Evolutionary conservation across 192 early-diverging fungal genomes (phyloP).

Genomic region (Gamsiella multidivaricata): DNA sequence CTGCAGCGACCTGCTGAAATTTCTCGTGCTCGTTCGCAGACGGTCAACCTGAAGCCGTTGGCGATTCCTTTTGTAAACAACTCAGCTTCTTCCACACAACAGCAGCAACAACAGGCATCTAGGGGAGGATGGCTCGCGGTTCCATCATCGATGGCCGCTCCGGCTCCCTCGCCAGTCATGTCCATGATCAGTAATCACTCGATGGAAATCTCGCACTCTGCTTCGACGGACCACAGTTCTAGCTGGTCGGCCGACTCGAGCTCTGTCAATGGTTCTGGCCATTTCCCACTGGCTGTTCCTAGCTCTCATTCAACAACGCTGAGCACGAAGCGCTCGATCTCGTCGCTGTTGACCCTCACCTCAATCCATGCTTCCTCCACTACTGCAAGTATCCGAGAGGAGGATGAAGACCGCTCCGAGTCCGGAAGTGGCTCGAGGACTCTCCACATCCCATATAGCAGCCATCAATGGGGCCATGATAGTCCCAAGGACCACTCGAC

Average conservation of each 20-base stretch:
- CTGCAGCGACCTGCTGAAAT: constrained; percentile 32
- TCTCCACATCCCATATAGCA: neutral
- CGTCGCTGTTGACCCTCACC: constrained; percentile 30
- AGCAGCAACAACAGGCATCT: constrained; percentile 10
- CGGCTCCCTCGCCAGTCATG: constrained; percentile 17
- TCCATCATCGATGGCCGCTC: constrained; percentile 8
- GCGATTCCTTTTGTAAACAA: constrained; percentile 11
- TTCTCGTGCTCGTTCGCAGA: constrained; percentile 31
- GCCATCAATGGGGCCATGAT: neutral
- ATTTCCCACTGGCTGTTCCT: constrained; percentile 3
- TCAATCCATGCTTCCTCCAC: constrained; percentile 7
- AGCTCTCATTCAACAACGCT: constrained; percentile 5
- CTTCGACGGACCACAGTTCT: constrained; percentile 29
- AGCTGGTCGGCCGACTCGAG: constrained; percentile 25
- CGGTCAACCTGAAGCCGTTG: constrained; percentile 27
- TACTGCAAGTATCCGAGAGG: constrained; percentile 21
- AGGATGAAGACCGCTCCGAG: constrained; percentile 19
- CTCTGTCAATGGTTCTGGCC: constrained; percentile 23
- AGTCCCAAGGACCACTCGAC: neutral
- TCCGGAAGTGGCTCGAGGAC: neutral
- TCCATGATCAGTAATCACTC: constrained; percentile 30
- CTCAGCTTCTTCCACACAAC: neutral
- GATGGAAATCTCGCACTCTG: constrained; percentile 44
- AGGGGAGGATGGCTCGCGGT: constrained; percentile 38
- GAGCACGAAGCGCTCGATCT: constrained; percentile 25